These are phyloP conservation scores for Cytospora paraplurivora DNA, from an alignment of 2,329 filamentous ascomycete genomes.

Conservation along the genomic window DNA sequence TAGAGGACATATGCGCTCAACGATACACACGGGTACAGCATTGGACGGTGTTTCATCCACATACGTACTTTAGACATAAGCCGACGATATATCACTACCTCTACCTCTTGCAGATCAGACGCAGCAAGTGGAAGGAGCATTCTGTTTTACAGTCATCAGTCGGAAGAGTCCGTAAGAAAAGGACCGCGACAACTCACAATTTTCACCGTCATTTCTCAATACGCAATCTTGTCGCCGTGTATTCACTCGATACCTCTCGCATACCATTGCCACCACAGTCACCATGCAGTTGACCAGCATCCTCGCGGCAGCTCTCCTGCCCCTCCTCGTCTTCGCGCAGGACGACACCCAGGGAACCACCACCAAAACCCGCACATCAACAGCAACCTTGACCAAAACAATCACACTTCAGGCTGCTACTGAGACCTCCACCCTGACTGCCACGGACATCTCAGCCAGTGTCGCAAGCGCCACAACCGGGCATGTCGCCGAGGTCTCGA, in stretches of 20 bases:
- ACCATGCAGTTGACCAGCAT: conserved; percentile 50
- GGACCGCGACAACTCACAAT: conserved; percentile 7
- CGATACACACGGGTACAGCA: conserved; percentile 3
- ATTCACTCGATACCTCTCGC: conserved; percentile 20
- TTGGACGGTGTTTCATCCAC: neutral
- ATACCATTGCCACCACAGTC: conserved; percentile 22
- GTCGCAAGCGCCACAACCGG: conserved; percentile 40
- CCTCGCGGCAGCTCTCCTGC: conserved; percentile 52
- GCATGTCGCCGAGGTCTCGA: conserved; percentile 21
- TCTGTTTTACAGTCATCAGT: neutral
- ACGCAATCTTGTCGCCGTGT: conserved; percentile 20
- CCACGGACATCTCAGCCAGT: conserved; percentile 7
- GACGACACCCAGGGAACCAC: conserved; percentile 46
- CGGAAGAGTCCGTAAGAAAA: neutral
- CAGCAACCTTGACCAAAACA: conserved; percentile 52
- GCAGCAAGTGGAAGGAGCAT: neutral
- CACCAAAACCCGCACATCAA: conserved; percentile 54
- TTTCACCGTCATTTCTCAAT: neutral
- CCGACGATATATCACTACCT: conserved; percentile 10
- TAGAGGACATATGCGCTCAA: conserved; percentile 18
- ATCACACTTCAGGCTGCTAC: conserved; percentile 44
- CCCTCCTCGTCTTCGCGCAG: conserved; percentile 54
- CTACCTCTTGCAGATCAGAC: conserved; percentile 9
- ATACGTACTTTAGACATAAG: conserved; percentile 7
- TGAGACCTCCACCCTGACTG: conserved; percentile 37